These are phyloP conservation scores for Talinum fruticosum DNA, from an alignment of 148 eudicot species.

Conservation along the genomic window DNA sequence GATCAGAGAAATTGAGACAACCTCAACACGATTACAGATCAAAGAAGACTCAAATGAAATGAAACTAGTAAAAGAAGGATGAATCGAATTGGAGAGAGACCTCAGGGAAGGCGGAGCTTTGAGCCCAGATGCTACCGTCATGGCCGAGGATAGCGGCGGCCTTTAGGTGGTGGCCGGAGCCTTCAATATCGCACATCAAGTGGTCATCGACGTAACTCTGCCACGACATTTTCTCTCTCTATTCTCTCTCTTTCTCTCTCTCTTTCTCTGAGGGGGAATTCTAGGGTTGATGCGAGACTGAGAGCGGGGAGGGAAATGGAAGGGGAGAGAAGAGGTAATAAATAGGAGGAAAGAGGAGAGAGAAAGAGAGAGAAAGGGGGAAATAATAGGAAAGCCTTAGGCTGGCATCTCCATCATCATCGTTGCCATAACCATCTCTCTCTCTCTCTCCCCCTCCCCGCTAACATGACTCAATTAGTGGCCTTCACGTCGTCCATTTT, in stretches of 20 bases:
- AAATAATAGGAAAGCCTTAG: conserved; percentile 2
- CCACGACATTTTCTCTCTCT: conserved; percentile 45
- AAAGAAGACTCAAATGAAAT: not conserved
- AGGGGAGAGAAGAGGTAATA: conserved; percentile 21
- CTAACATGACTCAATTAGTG: conserved; percentile 26
- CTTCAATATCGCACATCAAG: conserved; percentile 56
- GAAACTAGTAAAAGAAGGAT: not conserved
- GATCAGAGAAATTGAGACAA: not conserved
- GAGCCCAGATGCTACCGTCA: conserved; percentile 53
- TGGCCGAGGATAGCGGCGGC: conserved; percentile 50
- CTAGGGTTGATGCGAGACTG: not conserved
- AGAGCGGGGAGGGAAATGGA: not conserved
- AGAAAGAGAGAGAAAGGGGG: not conserved
- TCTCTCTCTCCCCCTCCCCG: not conserved
- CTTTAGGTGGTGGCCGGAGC: conserved; percentile 36
- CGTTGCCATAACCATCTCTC: not conserved
- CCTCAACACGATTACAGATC: not conserved
- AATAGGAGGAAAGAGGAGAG: conserved; percentile 20
- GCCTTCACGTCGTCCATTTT: conserved; percentile 31
- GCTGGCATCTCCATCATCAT: too few species aligned
- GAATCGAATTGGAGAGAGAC: conserved; percentile 10
- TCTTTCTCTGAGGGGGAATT: not conserved
- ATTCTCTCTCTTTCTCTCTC: not conserved
- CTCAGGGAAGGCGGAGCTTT: conserved; percentile 47
- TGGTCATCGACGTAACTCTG: conserved; percentile 52